Evolutionary conservation across 495 filamentous ascomycete genomes (phyloP), one percentile per base, ranked within the genome.

Genomic region (Annulohypoxylon maeteangense): DNA sequence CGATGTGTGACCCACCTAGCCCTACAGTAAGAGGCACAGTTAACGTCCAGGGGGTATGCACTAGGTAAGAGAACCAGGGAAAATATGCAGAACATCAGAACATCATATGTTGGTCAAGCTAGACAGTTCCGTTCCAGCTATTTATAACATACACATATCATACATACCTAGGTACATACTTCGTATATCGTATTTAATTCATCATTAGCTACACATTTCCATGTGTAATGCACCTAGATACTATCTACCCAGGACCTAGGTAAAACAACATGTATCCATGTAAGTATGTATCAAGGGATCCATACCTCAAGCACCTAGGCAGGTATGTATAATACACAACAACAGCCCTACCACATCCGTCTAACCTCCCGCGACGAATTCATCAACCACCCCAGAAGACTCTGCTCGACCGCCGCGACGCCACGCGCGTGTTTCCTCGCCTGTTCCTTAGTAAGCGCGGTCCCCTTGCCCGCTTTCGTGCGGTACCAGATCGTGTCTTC

Each of bases 401-500:
- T 62, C 53, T 74, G 48, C 18, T 77, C 72, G 50, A 77, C 48
- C 3, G 62, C 54, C 14, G 61, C 67, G 10, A 73, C 63, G 2
- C 62, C 75, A 0, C 27, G 57, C 45, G 42, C 14, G 25, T 77
- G 70, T 5, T 47, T 59, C 10, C 31, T 65, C 38, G 25, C 10
- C 36, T 75, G 66, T 42, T 75, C 67, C 40, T 71, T 63, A 14
- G 67, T 59, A 5, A 75, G 67, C 31, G 16, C 44, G 7, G n/a
- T 67, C 18, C 32, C 51, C 11, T 45, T 68, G 14, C 44, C 62
- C 16, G 61, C 71, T 20, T 53, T 68, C 22, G 60, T 69, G 38
- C 67, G 70, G 25, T 70, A 65, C 75, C 75, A 77, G 22, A 77
- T 51, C 0, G 75, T 75, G 5, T 67, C 70, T 10, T 77, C 75